These are phyloP conservation scores for Pinus tabuliformis DNA, from an alignment of 75 land plant species.

Conservation along the genomic window DNA sequence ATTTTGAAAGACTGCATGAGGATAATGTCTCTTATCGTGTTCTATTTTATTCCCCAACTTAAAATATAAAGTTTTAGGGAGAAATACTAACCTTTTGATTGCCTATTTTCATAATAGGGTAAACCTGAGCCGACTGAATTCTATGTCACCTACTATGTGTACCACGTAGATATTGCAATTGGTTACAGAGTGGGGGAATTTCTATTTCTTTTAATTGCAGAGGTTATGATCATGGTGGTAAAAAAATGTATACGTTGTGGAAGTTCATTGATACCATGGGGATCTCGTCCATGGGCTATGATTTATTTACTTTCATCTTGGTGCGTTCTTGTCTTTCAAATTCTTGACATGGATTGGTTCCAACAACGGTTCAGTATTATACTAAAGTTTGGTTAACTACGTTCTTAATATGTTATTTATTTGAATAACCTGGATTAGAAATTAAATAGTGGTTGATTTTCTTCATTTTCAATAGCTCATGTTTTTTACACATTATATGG, in stretches of 20 bases:
- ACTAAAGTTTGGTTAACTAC: not conserved
- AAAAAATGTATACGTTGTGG: constrained; percentile 93
- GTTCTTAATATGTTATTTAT: not conserved
- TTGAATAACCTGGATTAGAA: not conserved
- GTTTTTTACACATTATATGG: too few species aligned
- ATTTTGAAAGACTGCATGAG: too few species aligned
- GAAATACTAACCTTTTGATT: not conserved
- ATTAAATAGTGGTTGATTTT: too few species aligned
- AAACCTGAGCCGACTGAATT: not conserved
- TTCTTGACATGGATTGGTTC: not conserved
- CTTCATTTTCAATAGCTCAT: too few species aligned
- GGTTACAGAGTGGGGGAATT: constrained; percentile 83
- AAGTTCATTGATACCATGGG: constrained; percentile 63
- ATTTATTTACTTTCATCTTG: constrained; percentile 72
- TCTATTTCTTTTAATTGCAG: constrained; percentile 62
- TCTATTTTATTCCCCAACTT: too few species aligned
- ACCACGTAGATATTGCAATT: constrained; percentile 75
- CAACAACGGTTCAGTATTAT: not conserved
- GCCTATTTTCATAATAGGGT: constrained; percentile 24
- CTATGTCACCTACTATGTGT: constrained; percentile 50
- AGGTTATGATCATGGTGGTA: constrained; percentile 66
- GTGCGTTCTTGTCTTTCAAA: constrained; percentile 24
- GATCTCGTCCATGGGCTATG: constrained; percentile 67
- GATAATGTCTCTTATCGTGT: too few species aligned
- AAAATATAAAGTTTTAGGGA: not conserved